Percentiles rank a stretch among this genome's conserved stretches.
Conservation (phyloP, 2,329 filamentous ascomycete species). For the Phyllosticta citriasiana region DNA sequence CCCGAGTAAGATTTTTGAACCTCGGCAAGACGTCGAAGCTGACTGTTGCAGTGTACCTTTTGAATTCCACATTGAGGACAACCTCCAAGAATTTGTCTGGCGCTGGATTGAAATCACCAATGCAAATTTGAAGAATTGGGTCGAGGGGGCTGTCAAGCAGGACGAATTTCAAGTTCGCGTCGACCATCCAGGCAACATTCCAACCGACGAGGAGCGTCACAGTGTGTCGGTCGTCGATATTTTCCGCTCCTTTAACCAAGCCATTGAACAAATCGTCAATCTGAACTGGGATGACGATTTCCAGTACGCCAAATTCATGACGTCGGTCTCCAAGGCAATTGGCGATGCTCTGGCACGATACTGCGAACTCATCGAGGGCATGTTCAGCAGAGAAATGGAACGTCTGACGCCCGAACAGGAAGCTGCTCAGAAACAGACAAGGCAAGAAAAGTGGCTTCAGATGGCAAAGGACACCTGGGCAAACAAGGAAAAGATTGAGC, state of each 20-base stretch:
- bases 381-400: constrained; percentile 88
- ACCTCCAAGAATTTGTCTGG: constrained; percentile 90
- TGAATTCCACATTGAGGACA: constrained; percentile 74
- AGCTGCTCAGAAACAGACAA: constrained; percentile 63
- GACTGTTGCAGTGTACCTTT: constrained; percentile 47
- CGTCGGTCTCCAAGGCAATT: constrained; percentile 74
- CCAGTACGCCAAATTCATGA: constrained; percentile 96
- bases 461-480: constrained; percentile 90
- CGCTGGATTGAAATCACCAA: constrained; percentile 83
- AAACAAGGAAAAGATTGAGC: constrained; percentile 84
- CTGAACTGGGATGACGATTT: constrained; percentile 90
- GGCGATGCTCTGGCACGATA: constrained; percentile 76
- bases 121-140: constrained; percentile 66
- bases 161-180: constrained; percentile 73
- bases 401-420: constrained; percentile 79
- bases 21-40: background rate
- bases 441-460: constrained; percentile 88
- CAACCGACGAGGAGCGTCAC: constrained; percentile 74
- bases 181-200: constrained; percentile 50
- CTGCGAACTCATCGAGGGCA: constrained; percentile 80
- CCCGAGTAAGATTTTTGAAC: constrained; percentile 39
- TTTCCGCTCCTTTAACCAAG: constrained; percentile 88
- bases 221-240: constrained; percentile 90
- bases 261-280: constrained; percentile 73
- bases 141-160: constrained; percentile 83